These are phyloP conservation scores for Tolypocladium paradoxum DNA, from an alignment of 2,329 filamentous ascomycete species.

Conservation along the genomic window DNA sequence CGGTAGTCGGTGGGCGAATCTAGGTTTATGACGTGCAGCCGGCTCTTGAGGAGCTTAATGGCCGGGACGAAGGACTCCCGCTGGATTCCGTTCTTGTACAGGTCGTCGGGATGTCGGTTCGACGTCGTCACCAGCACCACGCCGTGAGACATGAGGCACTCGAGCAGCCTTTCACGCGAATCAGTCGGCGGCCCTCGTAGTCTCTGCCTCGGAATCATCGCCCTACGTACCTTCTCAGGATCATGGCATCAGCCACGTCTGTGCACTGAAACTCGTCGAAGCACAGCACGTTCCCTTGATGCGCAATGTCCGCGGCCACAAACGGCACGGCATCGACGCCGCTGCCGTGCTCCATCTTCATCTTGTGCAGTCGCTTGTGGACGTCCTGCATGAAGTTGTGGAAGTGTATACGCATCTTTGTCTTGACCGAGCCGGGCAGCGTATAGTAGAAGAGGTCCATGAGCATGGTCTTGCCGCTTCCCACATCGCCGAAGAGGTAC, in stretches of 20 bases:
- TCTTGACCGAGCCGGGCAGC: constrained; percentile 63
- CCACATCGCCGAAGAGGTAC: constrained; percentile 94
- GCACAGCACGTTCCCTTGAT: constrained; percentile 75
- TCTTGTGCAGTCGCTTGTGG: constrained; percentile 77
- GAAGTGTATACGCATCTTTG: constrained; percentile 92
- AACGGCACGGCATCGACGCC: constrained; percentile 87
- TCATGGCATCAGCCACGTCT: constrained; percentile 98
- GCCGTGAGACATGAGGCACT: constrained; percentile 90
- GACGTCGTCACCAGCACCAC: constrained; percentile 93
- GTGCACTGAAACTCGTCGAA: constrained; percentile 99
- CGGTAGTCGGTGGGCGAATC: constrained; percentile 95
- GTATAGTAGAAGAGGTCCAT: constrained; percentile 99
- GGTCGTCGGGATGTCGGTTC: constrained; percentile 89
- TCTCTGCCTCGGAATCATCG: not conserved
- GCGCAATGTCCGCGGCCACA: constrained; percentile 88
- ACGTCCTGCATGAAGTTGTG: constrained; percentile 99
- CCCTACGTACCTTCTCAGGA: constrained; percentile 57
- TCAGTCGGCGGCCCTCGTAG: not conserved
- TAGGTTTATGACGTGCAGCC: constrained; percentile 82
- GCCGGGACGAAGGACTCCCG: constrained; percentile 91
- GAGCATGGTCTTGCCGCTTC: constrained; percentile 97
- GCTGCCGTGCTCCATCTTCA: constrained; percentile 81
- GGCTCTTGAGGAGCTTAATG: constrained; percentile 79
- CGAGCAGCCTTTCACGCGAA: constrained; percentile 50
- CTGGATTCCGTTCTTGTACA: constrained; percentile 98